Evolutionary conservation across 225 moss, liverwort and hornwort genomes (phyloP).

Genomic region (Pleurozium schreberi): DNA sequence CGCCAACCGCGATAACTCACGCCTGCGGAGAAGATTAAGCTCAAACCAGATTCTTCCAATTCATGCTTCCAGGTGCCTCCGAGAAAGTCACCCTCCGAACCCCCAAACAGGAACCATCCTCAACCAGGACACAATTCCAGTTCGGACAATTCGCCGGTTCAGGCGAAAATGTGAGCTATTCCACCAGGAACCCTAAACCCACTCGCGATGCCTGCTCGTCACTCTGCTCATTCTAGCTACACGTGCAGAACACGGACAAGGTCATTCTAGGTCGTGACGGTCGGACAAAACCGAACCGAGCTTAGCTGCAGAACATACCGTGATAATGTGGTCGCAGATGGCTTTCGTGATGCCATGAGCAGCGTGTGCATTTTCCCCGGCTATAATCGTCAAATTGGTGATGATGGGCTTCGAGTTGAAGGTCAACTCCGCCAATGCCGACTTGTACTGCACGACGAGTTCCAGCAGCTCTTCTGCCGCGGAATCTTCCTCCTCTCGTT

Average conservation of each 20-base stretch:
- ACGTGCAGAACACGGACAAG: not conserved
- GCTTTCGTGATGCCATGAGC: slow-evolving; percentile 82
- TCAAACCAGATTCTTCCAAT: not conserved
- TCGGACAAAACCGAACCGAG: not conserved
- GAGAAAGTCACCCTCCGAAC: not conserved
- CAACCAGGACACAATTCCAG: not conserved
- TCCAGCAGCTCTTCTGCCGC: slow-evolving; percentile 51
- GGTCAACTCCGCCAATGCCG: slow-evolving; percentile 84
- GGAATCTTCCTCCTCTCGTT: slow-evolving; percentile 27
- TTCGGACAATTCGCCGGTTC: not conserved
- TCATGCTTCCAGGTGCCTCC: not conserved
- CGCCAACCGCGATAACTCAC: not conserved
- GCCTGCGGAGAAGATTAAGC: not conserved
- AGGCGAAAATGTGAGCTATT: not conserved
- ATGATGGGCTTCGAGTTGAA: slow-evolving; percentile 99
- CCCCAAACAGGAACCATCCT: not conserved
- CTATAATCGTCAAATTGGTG: slow-evolving; percentile 97
- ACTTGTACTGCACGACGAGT: slow-evolving; percentile 82
- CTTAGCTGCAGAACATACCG: slow-evolving; percentile 27
- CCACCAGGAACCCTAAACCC: not conserved
- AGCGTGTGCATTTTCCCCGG: slow-evolving; percentile 90
- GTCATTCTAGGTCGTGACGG: not conserved
- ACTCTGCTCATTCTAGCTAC: not conserved
- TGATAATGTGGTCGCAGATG: slow-evolving; percentile 75
- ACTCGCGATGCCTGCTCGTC: not conserved